Evolutionary conservation across 331 rosid species (phyloP).

Genomic region (Rosa hybrid): DNA sequence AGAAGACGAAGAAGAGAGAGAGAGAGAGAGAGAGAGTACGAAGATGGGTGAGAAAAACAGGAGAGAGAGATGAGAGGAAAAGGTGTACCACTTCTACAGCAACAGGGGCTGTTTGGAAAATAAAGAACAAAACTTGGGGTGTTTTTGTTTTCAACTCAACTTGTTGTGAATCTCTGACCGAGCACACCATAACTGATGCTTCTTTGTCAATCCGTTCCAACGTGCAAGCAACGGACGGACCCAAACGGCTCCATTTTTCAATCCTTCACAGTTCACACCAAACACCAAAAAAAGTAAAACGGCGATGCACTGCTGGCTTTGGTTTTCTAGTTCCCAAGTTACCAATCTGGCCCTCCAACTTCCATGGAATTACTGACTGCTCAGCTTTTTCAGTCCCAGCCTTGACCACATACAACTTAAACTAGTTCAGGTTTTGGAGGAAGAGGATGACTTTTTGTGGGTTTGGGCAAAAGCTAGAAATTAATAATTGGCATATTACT

Average conservation of each 20-base stretch:
- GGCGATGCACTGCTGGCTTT: slow-evolving; percentile 5
- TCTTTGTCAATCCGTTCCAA: background rate
- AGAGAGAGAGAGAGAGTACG: background rate
- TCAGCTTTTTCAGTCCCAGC: slow-evolving; percentile 15
- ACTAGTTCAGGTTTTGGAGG: background rate
- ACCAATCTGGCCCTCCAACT: slow-evolving; percentile 35
- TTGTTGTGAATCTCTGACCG: slow-evolving; percentile 32
- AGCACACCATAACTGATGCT: background rate
- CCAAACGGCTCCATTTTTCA: slow-evolving; percentile 46
- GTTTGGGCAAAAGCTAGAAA: no score
- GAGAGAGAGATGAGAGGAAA: slow-evolving; percentile 12
- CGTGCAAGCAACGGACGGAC: background rate
- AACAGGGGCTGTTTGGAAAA: slow-evolving; percentile 39
- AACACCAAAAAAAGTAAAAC: background rate
- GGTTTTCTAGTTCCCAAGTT: background rate
- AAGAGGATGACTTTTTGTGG: slow-evolving; percentile 9
- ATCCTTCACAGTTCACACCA: slow-evolving; percentile 28
- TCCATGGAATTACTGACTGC: background rate
- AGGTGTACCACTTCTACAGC: background rate
- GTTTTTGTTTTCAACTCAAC: background rate
- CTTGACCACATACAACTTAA: background rate
- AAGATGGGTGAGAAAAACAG: slow-evolving; percentile 8
- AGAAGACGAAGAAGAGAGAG: background rate
- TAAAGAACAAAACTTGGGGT: slow-evolving; percentile 21
- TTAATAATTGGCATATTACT: background rate